These are phyloP conservation scores for Fagopyrum tataricum DNA, from an alignment of 148 eudicot species.

Conservation along the genomic window DNA sequence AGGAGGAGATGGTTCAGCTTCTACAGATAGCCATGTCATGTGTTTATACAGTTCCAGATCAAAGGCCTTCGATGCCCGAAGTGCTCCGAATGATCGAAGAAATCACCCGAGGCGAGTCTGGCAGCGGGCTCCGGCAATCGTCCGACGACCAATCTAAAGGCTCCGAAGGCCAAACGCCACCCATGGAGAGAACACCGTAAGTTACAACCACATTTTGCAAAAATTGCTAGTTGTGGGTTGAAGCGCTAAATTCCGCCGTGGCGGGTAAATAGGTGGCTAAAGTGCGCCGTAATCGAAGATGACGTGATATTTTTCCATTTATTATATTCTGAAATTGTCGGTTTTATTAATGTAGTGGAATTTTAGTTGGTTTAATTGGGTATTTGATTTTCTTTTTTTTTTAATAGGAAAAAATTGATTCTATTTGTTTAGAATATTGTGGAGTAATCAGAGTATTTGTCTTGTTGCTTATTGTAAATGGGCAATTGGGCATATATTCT, in stretches of 20 bases:
- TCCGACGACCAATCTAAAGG: conserved; percentile 88
- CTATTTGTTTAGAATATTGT: not conserved
- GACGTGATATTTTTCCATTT: not conserved
- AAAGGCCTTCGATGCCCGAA: conserved; percentile 73
- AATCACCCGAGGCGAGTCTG: conserved; percentile 29
- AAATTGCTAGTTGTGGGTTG: not conserved
- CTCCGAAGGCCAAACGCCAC: conserved; percentile 79
- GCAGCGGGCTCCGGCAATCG: conserved; percentile 53
- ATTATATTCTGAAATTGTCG: not conserved
- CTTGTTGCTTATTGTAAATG: not conserved
- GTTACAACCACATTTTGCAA: not conserved
- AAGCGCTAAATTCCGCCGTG: conserved; percentile 4
- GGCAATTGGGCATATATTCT: conserved; percentile 6
- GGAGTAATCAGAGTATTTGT: not conserved
- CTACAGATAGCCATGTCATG: conserved; percentile 93
- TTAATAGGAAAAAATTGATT: not conserved
- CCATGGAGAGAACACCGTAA: conserved; percentile 15
- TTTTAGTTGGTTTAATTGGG: not conserved
- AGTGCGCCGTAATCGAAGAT: not conserved
- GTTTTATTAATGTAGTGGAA: not conserved
- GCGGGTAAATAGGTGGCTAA: conserved; percentile 4
- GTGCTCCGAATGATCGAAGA: conserved; percentile 95
- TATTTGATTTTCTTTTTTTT: not conserved
- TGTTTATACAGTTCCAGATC: conserved; percentile 78
- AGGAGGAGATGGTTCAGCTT: conserved; percentile 96